phyloP scores from a whole-genome alignment of 1,284 basidiomycete genomes.

The Laetiporus sulphureus region DNA sequence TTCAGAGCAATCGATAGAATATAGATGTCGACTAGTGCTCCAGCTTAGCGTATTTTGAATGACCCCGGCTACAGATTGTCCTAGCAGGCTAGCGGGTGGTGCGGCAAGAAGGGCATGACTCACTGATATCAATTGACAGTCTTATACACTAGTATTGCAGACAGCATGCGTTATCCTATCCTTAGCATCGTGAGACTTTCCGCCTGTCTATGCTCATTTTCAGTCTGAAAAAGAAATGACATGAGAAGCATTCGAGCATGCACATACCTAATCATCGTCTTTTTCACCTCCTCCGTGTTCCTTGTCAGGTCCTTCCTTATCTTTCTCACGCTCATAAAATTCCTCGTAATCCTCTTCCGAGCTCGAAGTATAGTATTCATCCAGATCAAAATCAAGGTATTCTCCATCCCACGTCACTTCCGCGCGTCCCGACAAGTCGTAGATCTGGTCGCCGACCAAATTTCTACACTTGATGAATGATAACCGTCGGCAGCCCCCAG shows the following conservation, averaged over 20 bases:
- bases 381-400: slow-evolving; percentile 7
- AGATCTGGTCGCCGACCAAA: slow-evolving; percentile 7
- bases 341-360: slow-evolving; percentile 11
- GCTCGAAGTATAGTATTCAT: slow-evolving; percentile 5
- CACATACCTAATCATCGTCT: neutral
- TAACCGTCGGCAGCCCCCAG: slow-evolving; percentile 1
- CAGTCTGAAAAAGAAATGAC: neutral
- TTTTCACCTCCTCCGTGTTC: neutral
- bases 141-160: too few relatives aligned
- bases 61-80: too few relatives aligned
- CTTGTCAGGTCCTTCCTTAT: neutral
- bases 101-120: too few relatives aligned
- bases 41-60: too few relatives aligned
- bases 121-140: too few relatives aligned
- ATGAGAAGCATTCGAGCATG: neutral
- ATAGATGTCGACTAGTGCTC: too few relatives aligned
- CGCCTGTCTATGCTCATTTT: neutral
- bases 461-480: slow-evolving; percentile 6
- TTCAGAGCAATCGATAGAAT: too few relatives aligned
- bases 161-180: too few relatives aligned
- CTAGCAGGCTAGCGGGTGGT: too few relatives aligned
- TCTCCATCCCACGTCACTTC: slow-evolving; percentile 6
- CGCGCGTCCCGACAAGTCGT: slow-evolving; percentile 5
- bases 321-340: slow-evolving; percentile 3
- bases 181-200: too few relatives aligned